These are phyloP conservation scores for Penicillium ochrochloron DNA, from an alignment of 495 filamentous ascomycete species.

Conservation along the genomic window DNA sequence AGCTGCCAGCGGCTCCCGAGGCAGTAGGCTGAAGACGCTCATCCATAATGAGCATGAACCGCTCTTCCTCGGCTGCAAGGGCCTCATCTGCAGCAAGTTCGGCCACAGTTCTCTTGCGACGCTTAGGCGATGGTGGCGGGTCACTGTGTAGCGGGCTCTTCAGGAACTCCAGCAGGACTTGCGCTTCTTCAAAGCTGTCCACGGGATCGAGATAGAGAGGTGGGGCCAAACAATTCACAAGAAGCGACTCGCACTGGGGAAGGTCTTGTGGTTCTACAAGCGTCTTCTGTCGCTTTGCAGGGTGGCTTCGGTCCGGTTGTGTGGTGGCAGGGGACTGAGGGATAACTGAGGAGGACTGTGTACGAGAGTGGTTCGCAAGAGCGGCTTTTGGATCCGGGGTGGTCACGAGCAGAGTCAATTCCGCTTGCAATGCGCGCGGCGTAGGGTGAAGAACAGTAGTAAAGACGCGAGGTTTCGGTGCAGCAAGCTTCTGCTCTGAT, in stretches of 20 bases:
- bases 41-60: conserved; percentile 92
- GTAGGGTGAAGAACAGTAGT: conserved; percentile 90
- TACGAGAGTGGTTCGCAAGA: conserved; percentile 45
- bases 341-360: conserved; percentile 55
- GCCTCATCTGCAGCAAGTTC: conserved; percentile 95
- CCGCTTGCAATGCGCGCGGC: conserved; percentile 68
- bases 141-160: conserved; percentile 75
- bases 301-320: conserved; percentile 49
- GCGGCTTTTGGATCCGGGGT: conserved; percentile 64
- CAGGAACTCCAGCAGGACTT: conserved; percentile 69
- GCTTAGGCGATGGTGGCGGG: conserved; percentile 80
- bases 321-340: conserved; percentile 68
- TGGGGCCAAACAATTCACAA: conserved; percentile 70
- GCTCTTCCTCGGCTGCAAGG: conserved; percentile 81
- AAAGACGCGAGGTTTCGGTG: conserved; percentile 64
- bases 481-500: conserved; percentile 51
- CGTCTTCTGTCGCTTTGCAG: conserved; percentile 77
- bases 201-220: conserved; percentile 79
- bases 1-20: conserved; percentile 57
- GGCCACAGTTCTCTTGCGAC: conserved; percentile 89
- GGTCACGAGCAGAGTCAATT: conserved; percentile 74
- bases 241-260: conserved; percentile 71
- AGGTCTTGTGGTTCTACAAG: conserved; percentile 73
- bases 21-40: conserved; percentile 71
- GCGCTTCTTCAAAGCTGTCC: conserved; percentile 65